Base-by-base conservation (phyloP, 805 yeast genomes). In the Zygotorulaspora chibaensis region DNA sequence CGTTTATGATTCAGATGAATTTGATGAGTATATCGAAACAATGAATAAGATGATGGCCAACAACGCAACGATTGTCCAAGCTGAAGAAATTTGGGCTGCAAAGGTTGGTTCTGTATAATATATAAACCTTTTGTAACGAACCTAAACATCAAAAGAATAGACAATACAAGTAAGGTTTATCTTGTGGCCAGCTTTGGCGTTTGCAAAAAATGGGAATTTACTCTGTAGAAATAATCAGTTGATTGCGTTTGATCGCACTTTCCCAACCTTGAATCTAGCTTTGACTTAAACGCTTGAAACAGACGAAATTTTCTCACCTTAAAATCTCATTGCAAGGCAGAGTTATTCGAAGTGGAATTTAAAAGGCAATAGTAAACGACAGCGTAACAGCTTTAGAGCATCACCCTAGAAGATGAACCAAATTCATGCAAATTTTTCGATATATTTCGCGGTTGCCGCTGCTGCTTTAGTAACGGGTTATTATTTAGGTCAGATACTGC, bases 11-110 rank as follows among this genome's bases (percentile, higher is more conserved):
- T 84, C 95, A 52, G 97, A 93, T 65, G 96, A 95, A 46, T 81
- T 83, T 58, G 99, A 91, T 51, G 99, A 93, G 71, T 93, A 89
- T 66, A 72, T 89, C 39, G 99, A 93, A 72, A 93, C 98, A 1
- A 83, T 93, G 84, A 93, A 93, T 74, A 93, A 93, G 72, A 89
- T 93, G 96, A 81, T 76, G 71, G 95, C 98, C 46, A 93, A 93
- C 69, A 84, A 84, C 67, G 79, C 80, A 53, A 88, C 97, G 11
- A 83, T 93, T 62, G 83, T 82, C n/a, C 87, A 89, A 66, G 98
- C 98, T 11, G 99, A 93, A 71, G 71, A 80, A 62, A 67, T 78
- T 58, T 83, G 91, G 91, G 71, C 75, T 26, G 73, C 73, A 37
- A 78, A 60, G 46, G 67, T 69, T 2, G 69, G 70, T 8, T 45